These are phyloP conservation scores for Cercospora nicotianae DNA, from an alignment of 2,329 filamentous ascomycete genomes.

Conservation along the genomic window DNA sequence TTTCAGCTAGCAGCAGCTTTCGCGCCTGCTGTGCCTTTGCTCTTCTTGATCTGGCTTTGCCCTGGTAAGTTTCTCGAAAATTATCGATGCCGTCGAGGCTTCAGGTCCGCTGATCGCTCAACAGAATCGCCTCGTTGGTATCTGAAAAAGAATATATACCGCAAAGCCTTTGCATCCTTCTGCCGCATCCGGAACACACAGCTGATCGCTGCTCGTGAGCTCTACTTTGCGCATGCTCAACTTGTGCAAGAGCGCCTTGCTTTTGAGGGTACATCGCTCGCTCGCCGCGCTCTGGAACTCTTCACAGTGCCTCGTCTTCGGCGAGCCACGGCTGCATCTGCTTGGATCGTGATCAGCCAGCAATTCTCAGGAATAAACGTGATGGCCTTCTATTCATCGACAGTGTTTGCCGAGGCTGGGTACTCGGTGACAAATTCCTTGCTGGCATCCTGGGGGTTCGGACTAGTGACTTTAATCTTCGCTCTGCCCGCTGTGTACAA, in stretches of 20 bases:
- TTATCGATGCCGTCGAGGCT: neutral
- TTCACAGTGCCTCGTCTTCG: conserved; percentile 31
- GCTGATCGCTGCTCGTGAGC: conserved; percentile 35
- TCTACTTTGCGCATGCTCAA: conserved; percentile 33
- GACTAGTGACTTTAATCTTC: conserved; percentile 59
- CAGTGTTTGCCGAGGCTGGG: conserved; percentile 37
- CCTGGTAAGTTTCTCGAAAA: conserved; percentile 12
- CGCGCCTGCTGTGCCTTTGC: conserved; percentile 62
- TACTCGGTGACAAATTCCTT: conserved; percentile 48
- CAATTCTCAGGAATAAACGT: conserved; percentile 27
- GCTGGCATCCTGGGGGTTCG: conserved; percentile 60
- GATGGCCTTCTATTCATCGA: conserved; percentile 41
- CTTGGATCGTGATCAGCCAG: conserved; percentile 27
- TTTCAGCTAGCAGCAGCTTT: conserved; percentile 63
- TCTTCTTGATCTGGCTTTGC: conserved; percentile 57
- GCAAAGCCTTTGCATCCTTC: conserved; percentile 48
- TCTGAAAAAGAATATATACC: conserved; percentile 29
- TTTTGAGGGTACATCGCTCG: conserved; percentile 16
- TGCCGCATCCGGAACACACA: conserved; percentile 34
- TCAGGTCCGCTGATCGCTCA: neutral
- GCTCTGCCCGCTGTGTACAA: conserved; percentile 58
- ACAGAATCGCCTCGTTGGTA: conserved; percentile 31
- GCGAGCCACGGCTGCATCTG: conserved; percentile 26
- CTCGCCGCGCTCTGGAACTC: conserved; percentile 23
- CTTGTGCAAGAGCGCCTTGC: conserved; percentile 31